Evolutionary conservation across 148 eudicot species (phyloP).

Genomic region (Polygonum aviculare): DNA sequence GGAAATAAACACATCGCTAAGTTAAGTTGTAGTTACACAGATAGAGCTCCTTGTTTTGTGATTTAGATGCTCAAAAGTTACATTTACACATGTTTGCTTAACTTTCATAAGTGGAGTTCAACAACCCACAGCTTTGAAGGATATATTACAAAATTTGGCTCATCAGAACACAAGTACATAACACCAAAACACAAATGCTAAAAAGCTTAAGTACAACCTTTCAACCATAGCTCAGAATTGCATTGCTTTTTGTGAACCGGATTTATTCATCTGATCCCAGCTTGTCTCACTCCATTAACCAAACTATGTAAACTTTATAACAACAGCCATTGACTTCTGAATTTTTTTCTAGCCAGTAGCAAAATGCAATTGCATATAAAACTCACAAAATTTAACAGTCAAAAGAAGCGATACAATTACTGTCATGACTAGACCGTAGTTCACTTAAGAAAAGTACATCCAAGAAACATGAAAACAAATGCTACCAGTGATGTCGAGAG

Average conservation of each 20-base stretch:
- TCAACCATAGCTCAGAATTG: not conserved
- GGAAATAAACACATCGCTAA: not conserved
- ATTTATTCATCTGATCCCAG: not conserved
- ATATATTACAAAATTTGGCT: not conserved
- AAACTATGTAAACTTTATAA: not conserved
- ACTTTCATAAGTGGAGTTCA: too few relatives aligned
- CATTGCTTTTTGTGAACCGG: not conserved
- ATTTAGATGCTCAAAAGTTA: not conserved
- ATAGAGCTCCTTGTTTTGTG: not conserved
- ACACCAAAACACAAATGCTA: not conserved
- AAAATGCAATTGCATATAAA: not conserved
- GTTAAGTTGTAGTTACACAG: not conserved
- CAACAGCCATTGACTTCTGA: not conserved
- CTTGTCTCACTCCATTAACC: not conserved
- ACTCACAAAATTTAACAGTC: not conserved
- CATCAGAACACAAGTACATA: not conserved
- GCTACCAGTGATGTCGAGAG: slow-evolving; percentile 70
- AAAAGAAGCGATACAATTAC: not conserved
- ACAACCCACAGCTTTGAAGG: too few relatives aligned
- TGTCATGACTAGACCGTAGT: not conserved
- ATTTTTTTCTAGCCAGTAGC: not conserved
- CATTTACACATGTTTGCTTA: not conserved
- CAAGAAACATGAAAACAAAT: slow-evolving; percentile 60
- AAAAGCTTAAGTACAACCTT: not conserved
- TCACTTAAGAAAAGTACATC: slow-evolving; percentile 86